These are phyloP conservation scores for Ammopiptanthus mongolicus DNA, from an alignment of 306 rosid genomes.

Conservation along the genomic window DNA sequence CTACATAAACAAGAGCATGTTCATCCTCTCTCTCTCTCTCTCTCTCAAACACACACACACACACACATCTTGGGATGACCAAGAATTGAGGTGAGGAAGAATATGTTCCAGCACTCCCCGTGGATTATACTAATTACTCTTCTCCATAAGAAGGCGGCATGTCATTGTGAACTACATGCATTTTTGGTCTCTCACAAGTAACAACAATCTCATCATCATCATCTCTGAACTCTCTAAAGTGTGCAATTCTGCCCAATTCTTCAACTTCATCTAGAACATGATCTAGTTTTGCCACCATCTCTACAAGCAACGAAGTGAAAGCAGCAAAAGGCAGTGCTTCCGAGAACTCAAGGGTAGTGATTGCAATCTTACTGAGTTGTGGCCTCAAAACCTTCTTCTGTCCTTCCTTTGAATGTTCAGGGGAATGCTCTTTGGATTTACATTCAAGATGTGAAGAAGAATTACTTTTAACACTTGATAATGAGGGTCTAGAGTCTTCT, in stretches of 20 bases:
- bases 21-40: not conserved
- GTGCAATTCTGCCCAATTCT: conserved; percentile 59
- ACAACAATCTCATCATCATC: conserved; percentile 49
- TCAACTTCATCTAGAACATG: conserved; percentile 63
- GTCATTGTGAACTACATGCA: not conserved
- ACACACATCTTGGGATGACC: too few relatives aligned
- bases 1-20: not conserved
- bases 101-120: not conserved
- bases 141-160: conserved; percentile 40
- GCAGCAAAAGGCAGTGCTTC: conserved; percentile 86
- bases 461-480: conserved; percentile 50
- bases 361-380: conserved; percentile 54
- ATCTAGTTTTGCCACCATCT: conserved; percentile 82
- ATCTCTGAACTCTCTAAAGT: conserved; percentile 52
- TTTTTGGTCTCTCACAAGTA: conserved; percentile 40
- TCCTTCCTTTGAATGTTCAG: conserved; percentile 29
- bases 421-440: conserved; percentile 26
- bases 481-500: conserved; percentile 27
- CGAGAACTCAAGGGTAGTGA: conserved; percentile 67
- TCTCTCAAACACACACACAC: too few relatives aligned
- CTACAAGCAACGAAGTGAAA: conserved; percentile 72
- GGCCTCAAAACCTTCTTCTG: conserved; percentile 58
- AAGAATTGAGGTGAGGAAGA: too few relatives aligned
- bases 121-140: conserved; percentile 26
- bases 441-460: conserved; percentile 35